phyloP scores from a whole-genome alignment of 1,284 basidiomycete species.

The Clitocybe nebularis region DNA sequence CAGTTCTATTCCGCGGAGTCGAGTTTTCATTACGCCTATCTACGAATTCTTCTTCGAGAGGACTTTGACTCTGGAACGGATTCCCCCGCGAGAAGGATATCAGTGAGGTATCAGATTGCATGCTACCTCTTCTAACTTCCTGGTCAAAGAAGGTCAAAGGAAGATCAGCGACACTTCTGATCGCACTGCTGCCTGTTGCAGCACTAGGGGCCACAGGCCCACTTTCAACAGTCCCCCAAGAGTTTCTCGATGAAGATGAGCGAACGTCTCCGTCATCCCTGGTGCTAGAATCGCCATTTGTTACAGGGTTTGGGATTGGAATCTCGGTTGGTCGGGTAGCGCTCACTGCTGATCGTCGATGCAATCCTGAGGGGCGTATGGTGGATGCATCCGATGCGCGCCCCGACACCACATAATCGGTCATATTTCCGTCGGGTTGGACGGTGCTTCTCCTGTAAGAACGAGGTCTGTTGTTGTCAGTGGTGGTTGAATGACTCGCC shows the following conservation, averaged over 20 bases:
- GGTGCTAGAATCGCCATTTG: neutral
- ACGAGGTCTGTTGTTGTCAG: neutral
- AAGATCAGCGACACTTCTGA: conserved; percentile 3
- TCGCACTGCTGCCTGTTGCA: too few species aligned
- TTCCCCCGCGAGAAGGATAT: neutral
- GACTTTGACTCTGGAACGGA: neutral
- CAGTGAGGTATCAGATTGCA: neutral
- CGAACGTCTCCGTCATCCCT: neutral
- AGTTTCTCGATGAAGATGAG: too few species aligned
- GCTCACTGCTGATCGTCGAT: neutral
- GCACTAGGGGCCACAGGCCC: neutral
- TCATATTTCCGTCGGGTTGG: neutral
- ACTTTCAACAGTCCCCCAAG: conserved; percentile 8
- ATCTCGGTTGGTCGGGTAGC: neutral
- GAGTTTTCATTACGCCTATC: neutral
- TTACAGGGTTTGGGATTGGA: neutral
- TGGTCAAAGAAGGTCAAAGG: conserved; percentile 1
- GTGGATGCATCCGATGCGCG: neutral
- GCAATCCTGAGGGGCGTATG: neutral
- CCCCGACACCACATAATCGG: neutral
- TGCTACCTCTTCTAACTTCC: conserved; percentile 1
- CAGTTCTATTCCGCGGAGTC: conserved; percentile 1
- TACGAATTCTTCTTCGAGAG: neutral
- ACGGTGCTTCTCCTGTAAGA: conserved; percentile 1
- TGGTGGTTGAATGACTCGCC: neutral